Base-by-base conservation (phyloP, 352 stramenopile species). In the Phytophthora cryptogea region DNA sequence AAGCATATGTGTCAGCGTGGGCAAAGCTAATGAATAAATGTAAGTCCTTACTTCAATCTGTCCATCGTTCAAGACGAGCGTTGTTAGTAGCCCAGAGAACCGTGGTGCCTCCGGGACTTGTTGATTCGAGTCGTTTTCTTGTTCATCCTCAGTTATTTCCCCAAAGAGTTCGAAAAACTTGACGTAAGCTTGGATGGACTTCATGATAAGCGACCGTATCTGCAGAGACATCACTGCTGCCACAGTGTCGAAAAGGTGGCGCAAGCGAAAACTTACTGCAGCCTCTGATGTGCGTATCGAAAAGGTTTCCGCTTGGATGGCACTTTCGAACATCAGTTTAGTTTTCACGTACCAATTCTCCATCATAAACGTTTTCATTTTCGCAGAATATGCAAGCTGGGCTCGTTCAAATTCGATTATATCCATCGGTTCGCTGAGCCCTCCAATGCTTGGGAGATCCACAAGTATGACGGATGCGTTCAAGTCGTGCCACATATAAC, bases 151-250 rank as follows among this genome's bases (percentile, higher is more conserved):
- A 16, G 44, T 36, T 30, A 61, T 20, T 20, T 10, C 44, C 8
- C 56, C 72, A 54, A 89, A 93, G 14, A 61, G 41, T 48, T 88
- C 76, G 33, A 94, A 94, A 53, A 90, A 94, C 0, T 49, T 61
- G 2, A 86, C 66, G 55, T 91, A 94, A 8, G 69, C 65, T 43
- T 72, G 52, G 16, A 92, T 80, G 0, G 85, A 91, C 32, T 83
- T 83, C 40, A 86, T 64, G 11, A 91, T 63, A 5, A 94, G 66
- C 8, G 78, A 74, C 2, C 83, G 77, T 8, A 91, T 66, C 54
- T 94, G 85, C 0, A 91, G 58, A 14, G 80, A 90, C 85, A 94
- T 94, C 32, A 91, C 65, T 36, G 73, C 74, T 0, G 68, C 74
- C n/a, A 92, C 66, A 0, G 76, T 70, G 39, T 89, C 77, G 16